Conservation (phyloP, 495 filamentous ascomycete genomes). For the Eremomyces bilateralis region DNA sequence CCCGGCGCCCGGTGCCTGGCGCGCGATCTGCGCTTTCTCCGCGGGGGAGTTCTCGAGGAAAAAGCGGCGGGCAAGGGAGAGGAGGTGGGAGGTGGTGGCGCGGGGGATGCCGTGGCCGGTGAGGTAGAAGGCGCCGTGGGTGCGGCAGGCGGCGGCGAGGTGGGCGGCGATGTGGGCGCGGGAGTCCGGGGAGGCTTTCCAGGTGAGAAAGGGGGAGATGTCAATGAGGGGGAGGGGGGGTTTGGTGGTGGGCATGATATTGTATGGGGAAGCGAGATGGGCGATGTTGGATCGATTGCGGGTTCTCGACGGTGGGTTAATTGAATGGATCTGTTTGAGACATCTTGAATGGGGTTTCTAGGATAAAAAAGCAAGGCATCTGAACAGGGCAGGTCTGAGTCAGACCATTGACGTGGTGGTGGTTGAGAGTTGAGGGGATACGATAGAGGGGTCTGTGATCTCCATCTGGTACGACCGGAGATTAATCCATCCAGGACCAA, state of each 20-base stretch:
- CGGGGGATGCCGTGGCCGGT: conserved; percentile 15
- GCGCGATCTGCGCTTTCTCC: conserved; percentile 13
- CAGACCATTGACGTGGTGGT: conserved; percentile 89
- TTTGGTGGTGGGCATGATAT: conserved; percentile 86
- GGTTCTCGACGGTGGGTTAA: no score
- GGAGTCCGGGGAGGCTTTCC: conserved; percentile 47
- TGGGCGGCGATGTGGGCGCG: conserved; percentile 54
- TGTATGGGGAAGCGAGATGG: conserved; percentile 39
- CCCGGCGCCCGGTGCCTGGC: conserved; percentile 8
- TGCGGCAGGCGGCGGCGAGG: conserved; percentile 63
- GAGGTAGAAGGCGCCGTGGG: conserved; percentile 47
- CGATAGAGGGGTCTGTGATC: no score
- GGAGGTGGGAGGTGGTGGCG: conserved; percentile 8
- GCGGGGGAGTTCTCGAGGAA: conserved; percentile 9
- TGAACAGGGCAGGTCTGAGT: neutral
- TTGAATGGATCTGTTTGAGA: conserved; percentile 71
- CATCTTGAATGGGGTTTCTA: conserved; percentile 2
- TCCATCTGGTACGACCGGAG: no score
- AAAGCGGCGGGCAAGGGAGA: conserved; percentile 14
- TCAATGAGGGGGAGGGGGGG: conserved; percentile 91
- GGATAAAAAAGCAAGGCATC: neutral
- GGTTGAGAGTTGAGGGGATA: conserved; percentile 56
- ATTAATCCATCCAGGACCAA: no score
- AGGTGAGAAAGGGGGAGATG: conserved; percentile 83
- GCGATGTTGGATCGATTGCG: conserved; percentile 3